Conservation (phyloP, 1,139 yeast species). For the Yamadazyma spencermartinsiae region DNA sequence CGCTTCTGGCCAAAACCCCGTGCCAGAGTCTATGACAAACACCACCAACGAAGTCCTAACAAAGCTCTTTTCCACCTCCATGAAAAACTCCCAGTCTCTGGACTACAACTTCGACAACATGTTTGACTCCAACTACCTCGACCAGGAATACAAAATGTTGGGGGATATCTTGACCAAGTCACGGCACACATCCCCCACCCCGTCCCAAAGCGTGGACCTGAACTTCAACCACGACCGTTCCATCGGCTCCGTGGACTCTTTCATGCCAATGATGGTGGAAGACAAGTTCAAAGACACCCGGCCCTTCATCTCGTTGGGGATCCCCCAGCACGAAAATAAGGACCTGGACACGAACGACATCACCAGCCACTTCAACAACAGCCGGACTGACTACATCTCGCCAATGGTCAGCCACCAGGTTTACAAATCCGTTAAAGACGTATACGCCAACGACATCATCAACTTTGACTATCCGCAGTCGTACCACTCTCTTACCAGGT, state of each 20-base stretch:
- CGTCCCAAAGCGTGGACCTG: conserved; percentile 6
- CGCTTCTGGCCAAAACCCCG: not conserved
- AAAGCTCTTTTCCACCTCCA: conserved; percentile 17
- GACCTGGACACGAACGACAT: conserved; percentile 15
- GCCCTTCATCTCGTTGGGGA: conserved; percentile 47
- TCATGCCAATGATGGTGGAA: conserved; percentile 13
- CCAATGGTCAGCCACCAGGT: conserved; percentile 61
- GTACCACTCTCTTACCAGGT: conserved; percentile 59
- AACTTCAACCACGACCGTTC: conserved; percentile 9
- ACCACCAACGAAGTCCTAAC: conserved; percentile 41
- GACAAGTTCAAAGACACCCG: conserved; percentile 32
- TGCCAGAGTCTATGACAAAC: conserved; percentile 22
- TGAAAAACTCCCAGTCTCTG: conserved; percentile 15
- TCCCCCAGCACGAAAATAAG: conserved; percentile 14
- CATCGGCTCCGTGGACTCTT: conserved; percentile 21
- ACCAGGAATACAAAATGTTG: conserved; percentile 59
- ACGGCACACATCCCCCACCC: conserved; percentile 54
- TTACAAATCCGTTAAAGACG: conserved; percentile 64
- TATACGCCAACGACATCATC: conserved; percentile 53
- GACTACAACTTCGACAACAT: conserved; percentile 17
- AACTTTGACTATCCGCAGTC: conserved; percentile 70
- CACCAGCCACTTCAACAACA: conserved; percentile 11
- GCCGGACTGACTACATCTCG: conserved; percentile 37
- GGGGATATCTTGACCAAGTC: conserved; percentile 54
- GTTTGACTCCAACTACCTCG: conserved; percentile 43